A percentile compares a stretch with the other conserved stretches of the same genome.
These are phyloP conservation scores for Panaeolus papilionaceus DNA, from an alignment of 768 basidiomycete species.

Conservation along the genomic window DNA sequence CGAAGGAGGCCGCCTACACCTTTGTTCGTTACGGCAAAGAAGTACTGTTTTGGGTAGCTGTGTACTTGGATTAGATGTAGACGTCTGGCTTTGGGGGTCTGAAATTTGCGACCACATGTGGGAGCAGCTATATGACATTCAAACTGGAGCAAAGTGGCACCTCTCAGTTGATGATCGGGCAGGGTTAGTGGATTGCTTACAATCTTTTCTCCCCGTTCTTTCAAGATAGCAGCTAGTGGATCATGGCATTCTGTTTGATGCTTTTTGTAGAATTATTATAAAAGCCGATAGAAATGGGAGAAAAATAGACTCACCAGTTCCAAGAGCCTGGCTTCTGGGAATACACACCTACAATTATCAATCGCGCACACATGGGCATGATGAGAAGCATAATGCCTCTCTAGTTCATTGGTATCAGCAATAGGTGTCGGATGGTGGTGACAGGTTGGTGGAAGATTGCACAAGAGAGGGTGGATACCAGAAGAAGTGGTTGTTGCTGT, in stretches of 20 bases:
- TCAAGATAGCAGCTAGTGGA: conserved; percentile 76
- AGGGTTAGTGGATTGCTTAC: conserved; percentile 47
- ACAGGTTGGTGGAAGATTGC: conserved; percentile 86
- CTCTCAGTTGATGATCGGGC: conserved; percentile 15
- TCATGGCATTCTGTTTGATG: conserved; percentile 91
- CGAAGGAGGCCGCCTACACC: conserved; percentile 83
- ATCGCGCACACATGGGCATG: conserved; percentile 85
- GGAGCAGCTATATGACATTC: conserved; percentile 70
- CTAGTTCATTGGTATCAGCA: conserved; percentile 70
- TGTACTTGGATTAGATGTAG: conserved; percentile 85
- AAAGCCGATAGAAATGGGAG: conserved; percentile 6
- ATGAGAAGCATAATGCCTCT: conserved; percentile 83
- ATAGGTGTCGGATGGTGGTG: conserved; percentile 70
- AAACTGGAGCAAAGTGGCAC: conserved; percentile 52
- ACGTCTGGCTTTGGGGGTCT: conserved; percentile 76
- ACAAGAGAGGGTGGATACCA: conserved; percentile 53
- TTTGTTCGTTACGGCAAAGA: conserved; percentile 91
- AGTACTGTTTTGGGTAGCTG: conserved; percentile 87
- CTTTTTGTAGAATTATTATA: conserved; percentile 37
- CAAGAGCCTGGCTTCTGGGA: conserved; percentile 81
- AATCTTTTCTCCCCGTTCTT: conserved; percentile 86
- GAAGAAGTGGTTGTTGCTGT: conserved; percentile 20
- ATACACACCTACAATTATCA: conserved; percentile 75
- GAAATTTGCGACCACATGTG: conserved; percentile 64
- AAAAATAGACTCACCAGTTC: conserved; percentile 67